phyloP scores from a whole-genome alignment of 139 green algal species.

The Chlorella sp. region DNA sequence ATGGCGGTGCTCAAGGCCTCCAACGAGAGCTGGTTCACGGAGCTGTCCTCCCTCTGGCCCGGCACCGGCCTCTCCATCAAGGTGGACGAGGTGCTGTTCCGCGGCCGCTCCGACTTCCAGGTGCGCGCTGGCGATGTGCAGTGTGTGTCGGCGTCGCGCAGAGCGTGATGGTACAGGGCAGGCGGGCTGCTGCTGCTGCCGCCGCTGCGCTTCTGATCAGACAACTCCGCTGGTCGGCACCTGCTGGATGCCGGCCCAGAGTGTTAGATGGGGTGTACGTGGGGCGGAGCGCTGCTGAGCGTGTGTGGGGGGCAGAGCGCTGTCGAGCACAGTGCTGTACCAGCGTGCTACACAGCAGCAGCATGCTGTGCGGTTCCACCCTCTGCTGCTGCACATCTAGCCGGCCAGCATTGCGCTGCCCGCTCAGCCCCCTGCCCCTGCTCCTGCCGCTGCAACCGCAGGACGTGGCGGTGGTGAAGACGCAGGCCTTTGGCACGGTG shows the following conservation, averaged over 20 bases:
- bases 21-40: slow-evolving; percentile 91
- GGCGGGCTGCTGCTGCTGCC: not conserved
- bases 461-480: slow-evolving; percentile 88
- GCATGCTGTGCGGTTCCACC: too few relatives aligned
- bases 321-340: too few relatives aligned
- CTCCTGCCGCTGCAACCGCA: slow-evolving; percentile 37
- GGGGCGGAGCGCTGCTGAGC: too few relatives aligned
- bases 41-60: slow-evolving; percentile 92
- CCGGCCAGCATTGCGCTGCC: too few relatives aligned
- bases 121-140: slow-evolving; percentile 42
- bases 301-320: too few relatives aligned
- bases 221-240: too few relatives aligned
- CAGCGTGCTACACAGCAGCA: too few relatives aligned
- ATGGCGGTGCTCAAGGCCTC: slow-evolving; percentile 27
- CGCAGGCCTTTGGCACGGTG: slow-evolving; percentile 88
- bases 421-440: not conserved
- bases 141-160: too few relatives aligned
- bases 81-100: slow-evolving; percentile 90
- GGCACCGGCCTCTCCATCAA: slow-evolving; percentile 91
- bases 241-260: too few relatives aligned
- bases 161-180: too few relatives aligned
- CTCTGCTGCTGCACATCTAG: too few relatives aligned
- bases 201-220: not conserved
- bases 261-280: too few relatives aligned
- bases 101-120: slow-evolving; percentile 93